These are phyloP conservation scores for Colletotrichum caudatum DNA, from an alignment of 2,329 filamentous ascomycete genomes.

Conservation along the genomic window DNA sequence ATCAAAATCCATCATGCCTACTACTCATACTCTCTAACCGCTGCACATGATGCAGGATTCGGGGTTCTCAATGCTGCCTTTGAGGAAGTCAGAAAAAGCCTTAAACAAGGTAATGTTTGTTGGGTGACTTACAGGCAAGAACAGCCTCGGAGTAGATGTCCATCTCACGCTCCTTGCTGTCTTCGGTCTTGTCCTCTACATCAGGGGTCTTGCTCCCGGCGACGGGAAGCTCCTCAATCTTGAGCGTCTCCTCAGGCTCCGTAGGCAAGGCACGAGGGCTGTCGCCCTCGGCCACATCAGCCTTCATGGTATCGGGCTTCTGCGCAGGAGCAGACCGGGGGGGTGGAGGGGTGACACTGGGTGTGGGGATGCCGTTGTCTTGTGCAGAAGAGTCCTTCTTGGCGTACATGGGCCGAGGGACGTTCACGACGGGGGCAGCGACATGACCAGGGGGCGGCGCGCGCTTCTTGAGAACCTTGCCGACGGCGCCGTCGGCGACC, in stretches of 20 bases:
- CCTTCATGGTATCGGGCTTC: constrained; percentile 77
- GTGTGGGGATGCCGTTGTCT: constrained; percentile 75
- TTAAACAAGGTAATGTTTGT: constrained; percentile 5
- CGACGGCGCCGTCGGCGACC: constrained; percentile 83
- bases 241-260: constrained; percentile 73
- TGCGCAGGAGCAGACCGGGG: constrained; percentile 65
- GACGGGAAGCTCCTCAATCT: constrained; percentile 73
- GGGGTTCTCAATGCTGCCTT: constrained; percentile 95
- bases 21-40: constrained; percentile 67
- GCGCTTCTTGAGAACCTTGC: constrained; percentile 78
- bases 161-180: constrained; percentile 80
- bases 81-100: constrained; percentile 49
- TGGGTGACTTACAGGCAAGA: constrained; percentile 77
- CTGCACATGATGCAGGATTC: constrained; percentile 98
- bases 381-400: constrained; percentile 60
- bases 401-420: constrained; percentile 76
- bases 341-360: constrained; percentile 74
- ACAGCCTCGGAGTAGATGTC: constrained; percentile 97
- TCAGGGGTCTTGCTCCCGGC: constrained; percentile 67
- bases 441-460: constrained; percentile 68
- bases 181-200: constrained; percentile 78
- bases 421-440: constrained; percentile 67
- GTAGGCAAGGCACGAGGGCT: constrained; percentile 82
- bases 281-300: constrained; percentile 80
- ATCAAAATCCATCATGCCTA: constrained; percentile 33